These are phyloP conservation scores for Leishmania braziliensis DNA, from an alignment of 208 protist species.

Conservation along the genomic window DNA sequence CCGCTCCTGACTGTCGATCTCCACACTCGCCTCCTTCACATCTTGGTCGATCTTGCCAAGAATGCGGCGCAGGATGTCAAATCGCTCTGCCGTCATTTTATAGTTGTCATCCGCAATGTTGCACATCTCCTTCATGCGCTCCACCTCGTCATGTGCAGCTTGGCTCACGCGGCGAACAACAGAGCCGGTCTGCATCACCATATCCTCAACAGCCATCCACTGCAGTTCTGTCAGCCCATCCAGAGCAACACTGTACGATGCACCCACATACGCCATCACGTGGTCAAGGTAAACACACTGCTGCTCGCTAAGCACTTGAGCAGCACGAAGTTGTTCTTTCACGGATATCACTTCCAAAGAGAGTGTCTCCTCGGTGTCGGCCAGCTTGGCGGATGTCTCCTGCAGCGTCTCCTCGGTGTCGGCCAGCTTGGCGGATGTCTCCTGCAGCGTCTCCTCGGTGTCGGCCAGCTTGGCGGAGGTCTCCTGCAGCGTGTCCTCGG, in stretches of 20 bases:
- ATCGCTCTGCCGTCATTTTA: slow-evolving; percentile 35
- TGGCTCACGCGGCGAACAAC: slow-evolving; percentile 26
- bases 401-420: slow-evolving; percentile 33
- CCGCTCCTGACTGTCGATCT: slow-evolving; percentile 32
- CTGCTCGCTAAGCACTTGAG: slow-evolving; percentile 6
- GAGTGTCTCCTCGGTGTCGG: slow-evolving; percentile 29
- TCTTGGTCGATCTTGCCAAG: slow-evolving; percentile 59
- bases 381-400: slow-evolving; percentile 37
- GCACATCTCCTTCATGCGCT: slow-evolving; percentile 38
- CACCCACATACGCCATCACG: slow-evolving; percentile 21
- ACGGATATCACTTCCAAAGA: slow-evolving; percentile 26
- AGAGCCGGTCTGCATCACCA: slow-evolving; percentile 18
- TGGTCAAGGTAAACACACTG: slow-evolving; percentile 29
- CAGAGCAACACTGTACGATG: slow-evolving; percentile 27
- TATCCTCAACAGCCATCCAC: slow-evolving; percentile 30
- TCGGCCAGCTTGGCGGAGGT: slow-evolving; percentile 25
- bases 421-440: slow-evolving; percentile 14
- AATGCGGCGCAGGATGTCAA: slow-evolving; percentile 38
- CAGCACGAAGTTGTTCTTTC: slow-evolving; percentile 21
- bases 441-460: slow-evolving; percentile 9
- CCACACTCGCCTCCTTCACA: slow-evolving; percentile 45
- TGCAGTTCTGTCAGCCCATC: slow-evolving; percentile 41
- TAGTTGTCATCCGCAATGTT: slow-evolving; percentile 40
- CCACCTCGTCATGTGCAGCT: slow-evolving; percentile 26
- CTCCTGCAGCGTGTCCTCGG: slow-evolving; percentile 31